Conservation (phyloP, 2,329 filamentous ascomycete species). For the Cryphonectria nitschkei region DNA sequence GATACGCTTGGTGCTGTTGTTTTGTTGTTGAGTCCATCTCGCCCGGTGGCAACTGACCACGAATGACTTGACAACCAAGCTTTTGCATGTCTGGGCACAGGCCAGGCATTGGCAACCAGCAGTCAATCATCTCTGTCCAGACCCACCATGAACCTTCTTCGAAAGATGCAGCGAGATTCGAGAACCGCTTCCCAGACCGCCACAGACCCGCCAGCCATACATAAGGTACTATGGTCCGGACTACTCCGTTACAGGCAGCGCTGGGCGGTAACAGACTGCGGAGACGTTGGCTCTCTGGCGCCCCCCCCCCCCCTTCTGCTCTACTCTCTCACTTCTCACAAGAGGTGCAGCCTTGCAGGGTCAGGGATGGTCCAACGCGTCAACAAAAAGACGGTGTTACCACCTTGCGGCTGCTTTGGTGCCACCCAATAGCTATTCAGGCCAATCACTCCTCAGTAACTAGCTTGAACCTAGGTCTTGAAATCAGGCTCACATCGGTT, state of each 20-base stretch:
- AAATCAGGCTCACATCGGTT: conserved; percentile 9
- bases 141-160: not conserved
- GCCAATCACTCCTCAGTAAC: conserved; percentile 7
- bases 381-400: not conserved
- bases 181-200: not conserved
- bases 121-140: not conserved
- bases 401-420: not conserved
- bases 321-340: not conserved
- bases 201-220: not conserved
- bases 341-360: not conserved
- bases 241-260: not conserved
- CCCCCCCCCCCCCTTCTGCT: not conserved
- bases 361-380: not conserved
- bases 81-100: not conserved
- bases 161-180: not conserved
- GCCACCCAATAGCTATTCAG: not conserved
- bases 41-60: not conserved
- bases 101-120: not conserved
- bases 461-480: conserved; percentile 1
- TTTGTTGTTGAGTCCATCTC: not conserved
- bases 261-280: not conserved
- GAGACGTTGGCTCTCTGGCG: not conserved
- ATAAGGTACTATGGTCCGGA: not conserved
- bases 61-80: not conserved
- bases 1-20: conserved; percentile 5